These are phyloP conservation scores for Phytophthora boehmeriae DNA, from an alignment of 352 stramenopile species.

Conservation along the genomic window DNA sequence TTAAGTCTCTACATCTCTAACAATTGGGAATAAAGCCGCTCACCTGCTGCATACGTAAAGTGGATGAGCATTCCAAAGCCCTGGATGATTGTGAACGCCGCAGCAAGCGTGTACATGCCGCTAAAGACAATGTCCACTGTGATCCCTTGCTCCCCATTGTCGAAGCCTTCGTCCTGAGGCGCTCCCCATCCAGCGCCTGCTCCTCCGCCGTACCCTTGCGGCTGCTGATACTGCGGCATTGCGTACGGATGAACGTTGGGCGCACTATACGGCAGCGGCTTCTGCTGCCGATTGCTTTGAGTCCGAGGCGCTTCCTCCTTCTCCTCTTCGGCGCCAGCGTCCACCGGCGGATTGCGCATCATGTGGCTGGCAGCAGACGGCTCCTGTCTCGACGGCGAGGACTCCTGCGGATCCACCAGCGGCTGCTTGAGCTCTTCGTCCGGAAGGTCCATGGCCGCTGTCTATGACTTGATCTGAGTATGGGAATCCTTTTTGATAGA, in stretches of 20 bases:
- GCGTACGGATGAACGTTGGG: constrained; percentile 85
- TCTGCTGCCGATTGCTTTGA: constrained; percentile 18
- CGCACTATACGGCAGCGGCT: constrained; percentile 66
- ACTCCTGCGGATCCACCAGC: constrained; percentile 46
- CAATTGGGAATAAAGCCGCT: constrained; percentile 6
- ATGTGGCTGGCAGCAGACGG: constrained; percentile 11
- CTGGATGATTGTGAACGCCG: constrained; percentile 81
- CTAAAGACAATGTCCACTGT: constrained; percentile 86
- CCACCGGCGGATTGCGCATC: constrained; percentile 28
- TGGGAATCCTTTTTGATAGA: constrained; percentile 22
- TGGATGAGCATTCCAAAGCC: constrained; percentile 87
- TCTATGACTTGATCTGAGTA: constrained; percentile 12
- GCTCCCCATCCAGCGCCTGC: constrained; percentile 45
- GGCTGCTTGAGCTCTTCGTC: constrained; percentile 82
- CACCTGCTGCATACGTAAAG: constrained; percentile 65
- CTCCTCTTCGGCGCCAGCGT: constrained; percentile 57
- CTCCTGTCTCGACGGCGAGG: constrained; percentile 14
- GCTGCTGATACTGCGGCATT: constrained; percentile 79
- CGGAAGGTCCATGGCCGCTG: constrained; percentile 61
- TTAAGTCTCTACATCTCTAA: constrained; percentile 6
- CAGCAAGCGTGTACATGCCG: constrained; percentile 87
- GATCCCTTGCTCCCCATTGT: constrained; percentile 47
- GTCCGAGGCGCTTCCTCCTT: constrained; percentile 45
- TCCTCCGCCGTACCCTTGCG: constrained; percentile 53
- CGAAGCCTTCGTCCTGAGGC: constrained; percentile 42